phyloP scores from a whole-genome alignment of 2,329 filamentous ascomycete species.

The Aulographum hederae region DNA sequence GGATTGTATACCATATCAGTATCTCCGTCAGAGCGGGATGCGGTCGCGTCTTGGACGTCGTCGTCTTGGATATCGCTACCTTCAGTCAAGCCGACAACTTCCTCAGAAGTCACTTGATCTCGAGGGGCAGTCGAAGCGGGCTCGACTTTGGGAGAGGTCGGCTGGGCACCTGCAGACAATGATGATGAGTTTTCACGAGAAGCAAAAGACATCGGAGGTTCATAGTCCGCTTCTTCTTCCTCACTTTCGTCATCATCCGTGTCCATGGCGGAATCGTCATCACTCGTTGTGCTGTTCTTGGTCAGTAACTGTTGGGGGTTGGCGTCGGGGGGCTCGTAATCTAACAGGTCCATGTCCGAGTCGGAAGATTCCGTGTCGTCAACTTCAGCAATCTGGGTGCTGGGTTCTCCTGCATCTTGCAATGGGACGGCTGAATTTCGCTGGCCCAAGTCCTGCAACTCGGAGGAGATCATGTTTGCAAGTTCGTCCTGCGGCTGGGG shows the following conservation, averaged over 20 bases:
- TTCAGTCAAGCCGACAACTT: too few relatives aligned
- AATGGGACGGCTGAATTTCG: neutral
- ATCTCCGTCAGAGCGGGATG: neutral
- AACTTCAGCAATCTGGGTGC: neutral
- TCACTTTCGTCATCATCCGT: neutral
- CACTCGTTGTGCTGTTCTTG: neutral
- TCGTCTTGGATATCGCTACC: neutral
- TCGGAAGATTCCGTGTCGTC: neutral
- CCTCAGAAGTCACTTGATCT: too few relatives aligned
- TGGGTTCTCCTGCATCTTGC: neutral
- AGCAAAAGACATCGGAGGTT: conserved; percentile 11
- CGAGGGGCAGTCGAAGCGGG: too few relatives aligned
- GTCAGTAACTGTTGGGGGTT: neutral
- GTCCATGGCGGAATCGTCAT: neutral
- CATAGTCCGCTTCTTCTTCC: conserved; percentile 10
- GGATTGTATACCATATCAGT: conserved; percentile 19
- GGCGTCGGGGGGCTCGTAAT: neutral
- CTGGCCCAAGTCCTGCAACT: neutral
- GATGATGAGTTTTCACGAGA: too few relatives aligned
- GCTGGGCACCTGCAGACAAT: too few relatives aligned
- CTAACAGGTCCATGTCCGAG: neutral
- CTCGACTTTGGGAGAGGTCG: too few relatives aligned
- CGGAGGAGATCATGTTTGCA: neutral
- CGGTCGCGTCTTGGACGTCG: neutral
- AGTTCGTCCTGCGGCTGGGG: neutral